Evolutionary conservation across 176 grass and related monocot species (phyloP).

Genomic region (Musa schizocarpa): DNA sequence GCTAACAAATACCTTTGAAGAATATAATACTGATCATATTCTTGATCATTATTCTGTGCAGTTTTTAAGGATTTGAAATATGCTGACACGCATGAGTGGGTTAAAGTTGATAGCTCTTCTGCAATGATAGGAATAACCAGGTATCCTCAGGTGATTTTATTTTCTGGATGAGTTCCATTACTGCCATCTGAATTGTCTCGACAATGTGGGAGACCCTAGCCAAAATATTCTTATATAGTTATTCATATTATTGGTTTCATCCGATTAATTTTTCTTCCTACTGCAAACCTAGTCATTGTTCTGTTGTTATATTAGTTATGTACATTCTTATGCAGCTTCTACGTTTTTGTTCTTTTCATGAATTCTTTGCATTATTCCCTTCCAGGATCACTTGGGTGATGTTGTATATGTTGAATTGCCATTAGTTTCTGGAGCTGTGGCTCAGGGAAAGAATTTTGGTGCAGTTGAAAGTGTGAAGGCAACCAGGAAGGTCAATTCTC

Average conservation of each 20-base stretch:
- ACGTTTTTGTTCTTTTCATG: no score
- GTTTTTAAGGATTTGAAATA: constrained; percentile 88
- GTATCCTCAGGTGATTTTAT: constrained; percentile 61
- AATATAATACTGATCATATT: background rate
- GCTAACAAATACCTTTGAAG: background rate
- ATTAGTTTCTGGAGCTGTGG: constrained; percentile 42
- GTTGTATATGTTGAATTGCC: constrained; percentile 85
- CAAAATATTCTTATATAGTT: no score
- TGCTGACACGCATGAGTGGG: constrained; percentile 83
- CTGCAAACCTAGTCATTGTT: no score
- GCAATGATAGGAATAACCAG: constrained; percentile 79
- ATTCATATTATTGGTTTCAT: no score
- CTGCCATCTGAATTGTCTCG: background rate
- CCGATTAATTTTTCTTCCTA: no score
- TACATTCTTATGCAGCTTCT: no score
- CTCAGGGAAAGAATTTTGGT: constrained; percentile 63
- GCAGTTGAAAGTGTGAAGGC: constrained; percentile 92
- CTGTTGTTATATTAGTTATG: no score
- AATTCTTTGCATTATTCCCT: no score
- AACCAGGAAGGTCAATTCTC: constrained; percentile 67
- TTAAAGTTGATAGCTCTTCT: constrained; percentile 58
- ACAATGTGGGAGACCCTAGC: background rate
- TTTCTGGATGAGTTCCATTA: background rate
- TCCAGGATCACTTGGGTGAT: constrained; percentile 76
- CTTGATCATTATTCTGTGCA: constrained; percentile 26